These are phyloP conservation scores for Adansonia grandidieri DNA, from an alignment of 441 rosid genomes.

Conservation along the genomic window DNA sequence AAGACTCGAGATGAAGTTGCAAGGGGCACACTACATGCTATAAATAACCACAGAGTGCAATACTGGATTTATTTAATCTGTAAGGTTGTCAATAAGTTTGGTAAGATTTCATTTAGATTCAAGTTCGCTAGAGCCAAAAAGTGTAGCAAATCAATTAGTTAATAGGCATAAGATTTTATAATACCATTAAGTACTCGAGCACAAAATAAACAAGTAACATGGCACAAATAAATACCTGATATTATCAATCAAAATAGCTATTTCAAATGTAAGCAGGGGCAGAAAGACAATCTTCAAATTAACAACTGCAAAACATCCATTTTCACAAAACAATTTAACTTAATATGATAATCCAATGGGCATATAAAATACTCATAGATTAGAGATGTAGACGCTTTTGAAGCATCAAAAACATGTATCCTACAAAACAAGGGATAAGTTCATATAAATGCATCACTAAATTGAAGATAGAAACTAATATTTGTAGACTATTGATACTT, in stretches of 20 bases:
- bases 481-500: not conserved
- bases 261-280: slow-evolving; percentile 62
- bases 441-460: slow-evolving; percentile 1
- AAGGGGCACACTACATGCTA: not conserved
- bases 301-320: slow-evolving; percentile 50
- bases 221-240: slow-evolving; percentile 52
- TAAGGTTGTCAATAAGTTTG: not conserved
- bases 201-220: slow-evolving; percentile 21
- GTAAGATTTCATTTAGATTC: not conserved
- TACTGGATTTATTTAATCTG: not conserved
- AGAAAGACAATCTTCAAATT: slow-evolving; percentile 62
- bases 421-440: not conserved
- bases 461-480: slow-evolving; percentile 8
- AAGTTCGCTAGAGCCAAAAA: not conserved
- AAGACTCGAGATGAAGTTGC: not conserved
- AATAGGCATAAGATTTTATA: not conserved
- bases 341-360: slow-evolving; percentile 5
- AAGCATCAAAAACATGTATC: not conserved
- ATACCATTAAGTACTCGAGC: not conserved
- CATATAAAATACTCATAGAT: not conserved
- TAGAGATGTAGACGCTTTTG: not conserved
- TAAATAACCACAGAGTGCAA: not conserved
- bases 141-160: not conserved
- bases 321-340: slow-evolving; percentile 17
- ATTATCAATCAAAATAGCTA: slow-evolving; percentile 63